phyloP scores from a whole-genome alignment of 1,284 basidiomycete species.

The Ganoderma multipileum region DNA sequence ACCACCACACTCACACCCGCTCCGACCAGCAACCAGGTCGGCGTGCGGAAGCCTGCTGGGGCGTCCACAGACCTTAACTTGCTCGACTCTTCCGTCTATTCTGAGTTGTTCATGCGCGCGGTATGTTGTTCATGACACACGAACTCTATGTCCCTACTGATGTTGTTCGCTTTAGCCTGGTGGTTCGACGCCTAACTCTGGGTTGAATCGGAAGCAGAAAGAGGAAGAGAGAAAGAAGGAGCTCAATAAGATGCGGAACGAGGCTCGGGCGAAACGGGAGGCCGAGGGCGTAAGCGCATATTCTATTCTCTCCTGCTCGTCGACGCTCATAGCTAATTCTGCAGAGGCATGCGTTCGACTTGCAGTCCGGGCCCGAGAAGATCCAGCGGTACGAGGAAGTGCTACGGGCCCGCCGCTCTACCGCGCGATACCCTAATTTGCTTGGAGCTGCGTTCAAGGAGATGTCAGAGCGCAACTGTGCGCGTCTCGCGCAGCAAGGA shows the following conservation, averaged over 20 bases:
- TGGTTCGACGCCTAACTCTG: constrained; percentile 62
- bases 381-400: constrained; percentile 70
- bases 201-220: constrained; percentile 63
- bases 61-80: constrained; percentile 67
- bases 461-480: constrained; percentile 22
- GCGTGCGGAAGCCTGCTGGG: constrained; percentile 45
- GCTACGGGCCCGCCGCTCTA: constrained; percentile 54
- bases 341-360: constrained; percentile 69
- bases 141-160: neutral
- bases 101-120: constrained; percentile 64
- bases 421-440: constrained; percentile 70
- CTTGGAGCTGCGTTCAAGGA: constrained; percentile 69
- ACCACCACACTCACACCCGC: constrained; percentile 27
- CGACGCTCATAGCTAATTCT: constrained; percentile 15
- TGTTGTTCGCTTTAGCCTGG: constrained; percentile 45
- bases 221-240: constrained; percentile 75
- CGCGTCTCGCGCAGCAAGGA: neutral
- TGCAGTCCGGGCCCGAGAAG: constrained; percentile 75
- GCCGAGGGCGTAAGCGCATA: constrained; percentile 57
- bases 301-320: neutral
- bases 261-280: constrained; percentile 64
- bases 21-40: constrained; percentile 31
- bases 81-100: constrained; percentile 65
- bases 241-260: constrained; percentile 73
- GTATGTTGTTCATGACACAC: constrained; percentile 46